Percentiles rank a stretch among this genome's conserved stretches.
Conservation (phyloP, 2,329 filamentous ascomycete species). For the Cladosporium sp. region DNA sequence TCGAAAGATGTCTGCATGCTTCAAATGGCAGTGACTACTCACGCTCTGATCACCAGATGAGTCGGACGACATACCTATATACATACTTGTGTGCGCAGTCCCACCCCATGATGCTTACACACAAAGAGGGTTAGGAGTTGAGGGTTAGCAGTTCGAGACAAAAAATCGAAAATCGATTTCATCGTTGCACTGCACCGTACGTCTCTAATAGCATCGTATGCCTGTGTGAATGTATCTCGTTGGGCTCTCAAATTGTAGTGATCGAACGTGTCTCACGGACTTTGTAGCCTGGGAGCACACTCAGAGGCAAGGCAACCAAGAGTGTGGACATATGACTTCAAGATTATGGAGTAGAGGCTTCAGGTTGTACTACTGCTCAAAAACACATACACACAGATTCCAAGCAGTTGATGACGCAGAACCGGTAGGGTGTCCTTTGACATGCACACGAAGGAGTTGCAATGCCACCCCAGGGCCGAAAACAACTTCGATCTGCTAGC, state of each 20-base stretch:
- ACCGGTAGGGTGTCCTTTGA: too few species aligned
- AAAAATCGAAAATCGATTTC: background rate
- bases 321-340: too few species aligned
- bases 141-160: background rate
- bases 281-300: too few species aligned
- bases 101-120: accelerated
- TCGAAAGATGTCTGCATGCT: background rate
- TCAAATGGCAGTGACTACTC: too few species aligned
- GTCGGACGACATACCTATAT: background rate
- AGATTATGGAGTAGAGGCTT: too few species aligned
- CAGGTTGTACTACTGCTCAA: too few species aligned
- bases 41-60: too few species aligned
- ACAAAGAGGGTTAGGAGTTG: background rate
- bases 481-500: background rate
- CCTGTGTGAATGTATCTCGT: background rate
- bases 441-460: too few species aligned
- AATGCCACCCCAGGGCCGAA: background rate
- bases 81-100: background rate
- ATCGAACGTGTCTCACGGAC: background rate
- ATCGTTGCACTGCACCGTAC: background rate
- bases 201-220: background rate
- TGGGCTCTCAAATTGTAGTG: background rate
- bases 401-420: too few species aligned
- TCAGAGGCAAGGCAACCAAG: too few species aligned
- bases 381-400: too few species aligned